A percentile compares a stretch with the other conserved stretches of the same genome.
Conservation (phyloP, 83 land plant genomes). For the Larix sibirica region DNA sequence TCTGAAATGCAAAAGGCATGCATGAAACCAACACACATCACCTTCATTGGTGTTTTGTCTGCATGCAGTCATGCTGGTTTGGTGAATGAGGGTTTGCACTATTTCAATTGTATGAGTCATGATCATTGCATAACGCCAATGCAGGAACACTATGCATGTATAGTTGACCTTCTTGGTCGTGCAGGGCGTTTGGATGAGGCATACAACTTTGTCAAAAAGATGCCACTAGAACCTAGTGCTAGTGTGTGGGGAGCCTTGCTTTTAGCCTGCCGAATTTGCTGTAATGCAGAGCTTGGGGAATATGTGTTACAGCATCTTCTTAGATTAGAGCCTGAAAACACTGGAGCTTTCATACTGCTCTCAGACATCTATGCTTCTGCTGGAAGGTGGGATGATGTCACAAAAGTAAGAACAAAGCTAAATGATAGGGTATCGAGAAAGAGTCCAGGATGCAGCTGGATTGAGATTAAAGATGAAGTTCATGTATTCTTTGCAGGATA, state of each 20-base stretch:
- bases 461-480: not conserved
- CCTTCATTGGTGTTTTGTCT: slow-evolving; percentile 44
- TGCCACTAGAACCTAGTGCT: slow-evolving; percentile 32
- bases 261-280: slow-evolving; percentile 34
- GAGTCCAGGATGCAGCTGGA: slow-evolving; percentile 59
- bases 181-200: slow-evolving; percentile 47
- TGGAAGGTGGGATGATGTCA: slow-evolving; percentile 30
- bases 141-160: slow-evolving; percentile 56
- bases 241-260: slow-evolving; percentile 50
- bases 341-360: slow-evolving; percentile 42
- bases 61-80: slow-evolving; percentile 60
- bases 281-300: slow-evolving; percentile 37
- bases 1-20: slow-evolving; percentile 29
- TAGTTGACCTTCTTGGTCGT: slow-evolving; percentile 49
- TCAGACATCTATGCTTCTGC: slow-evolving; percentile 40
- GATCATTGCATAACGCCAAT: slow-evolving; percentile 40
- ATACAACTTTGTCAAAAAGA: slow-evolving; percentile 27
- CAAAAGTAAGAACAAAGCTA: slow-evolving; percentile 34
- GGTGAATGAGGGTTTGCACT: slow-evolving; percentile 41
- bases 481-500: not conserved
- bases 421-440: slow-evolving; percentile 31
- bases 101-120: slow-evolving; percentile 33
- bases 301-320: slow-evolving; percentile 35
- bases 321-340: slow-evolving; percentile 27
- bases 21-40: slow-evolving; percentile 34